These are phyloP conservation scores for Straminergon stramineum DNA, from an alignment of 225 moss, liverwort and hornwort genomes.

Conservation along the genomic window DNA sequence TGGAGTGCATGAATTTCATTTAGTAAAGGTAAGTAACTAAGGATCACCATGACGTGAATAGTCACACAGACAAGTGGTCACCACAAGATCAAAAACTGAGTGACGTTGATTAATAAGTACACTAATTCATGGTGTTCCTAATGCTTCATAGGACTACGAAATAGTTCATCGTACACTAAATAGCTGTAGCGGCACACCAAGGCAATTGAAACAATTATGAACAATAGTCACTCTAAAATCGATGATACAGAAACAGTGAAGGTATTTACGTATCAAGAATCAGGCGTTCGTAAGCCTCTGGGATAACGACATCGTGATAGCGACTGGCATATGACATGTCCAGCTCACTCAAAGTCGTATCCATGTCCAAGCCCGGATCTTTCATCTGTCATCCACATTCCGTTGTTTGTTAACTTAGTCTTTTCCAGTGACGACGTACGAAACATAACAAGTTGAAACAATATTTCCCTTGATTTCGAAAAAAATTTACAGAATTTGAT, in stretches of 20 bases:
- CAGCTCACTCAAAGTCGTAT: constrained; percentile 82
- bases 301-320: constrained; percentile 79
- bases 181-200: background rate
- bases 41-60: background rate
- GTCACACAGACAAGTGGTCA: background rate
- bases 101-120: background rate
- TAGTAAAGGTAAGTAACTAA: background rate
- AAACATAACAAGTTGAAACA: background rate
- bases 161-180: background rate
- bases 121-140: background rate
- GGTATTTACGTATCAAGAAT: constrained; percentile 67
- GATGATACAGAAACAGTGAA: background rate
- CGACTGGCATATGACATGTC: constrained; percentile 80
- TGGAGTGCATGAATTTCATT: background rate
- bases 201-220: background rate
- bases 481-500: background rate
- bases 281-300: constrained; percentile 90
- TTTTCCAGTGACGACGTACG: background rate
- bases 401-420: background rate
- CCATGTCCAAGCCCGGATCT: constrained; percentile 81
- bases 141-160: background rate
- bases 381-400: constrained; percentile 41
- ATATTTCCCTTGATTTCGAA: background rate
- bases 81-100: background rate
- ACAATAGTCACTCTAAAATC: background rate